Percentiles rank a stretch among this genome's conserved stretches.
Evolutionary conservation across 2,329 filamentous ascomycete genomes (phyloP).

Genomic region (Periconia sp.): DNA sequence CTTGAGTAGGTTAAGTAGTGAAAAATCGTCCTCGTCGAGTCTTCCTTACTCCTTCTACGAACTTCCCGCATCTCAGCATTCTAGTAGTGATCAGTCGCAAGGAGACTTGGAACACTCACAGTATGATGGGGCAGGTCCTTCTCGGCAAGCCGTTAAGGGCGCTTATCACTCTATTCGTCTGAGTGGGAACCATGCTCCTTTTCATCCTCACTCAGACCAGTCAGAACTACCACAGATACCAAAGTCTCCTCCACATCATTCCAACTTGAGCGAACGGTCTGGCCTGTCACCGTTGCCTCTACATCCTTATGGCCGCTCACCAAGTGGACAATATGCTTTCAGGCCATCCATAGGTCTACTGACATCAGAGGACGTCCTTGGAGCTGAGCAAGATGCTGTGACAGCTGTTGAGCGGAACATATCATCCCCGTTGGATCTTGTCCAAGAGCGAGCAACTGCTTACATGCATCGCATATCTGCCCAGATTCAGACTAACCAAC

Average conservation of each 20-base stretch:
- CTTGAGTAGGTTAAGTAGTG: conserved; percentile 16
- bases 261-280: not conserved
- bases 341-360: conserved; percentile 12
- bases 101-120: conserved; percentile 16
- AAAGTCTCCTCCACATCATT: conserved; percentile 9
- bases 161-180: conserved; percentile 24
- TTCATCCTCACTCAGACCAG: conserved; percentile 2
- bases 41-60: conserved; percentile 36
- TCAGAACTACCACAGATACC: conserved; percentile 8
- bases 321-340: conserved; percentile 9
- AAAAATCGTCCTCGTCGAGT: conserved; percentile 26
- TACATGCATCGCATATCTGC: conserved; percentile 12
- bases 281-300: conserved; percentile 14
- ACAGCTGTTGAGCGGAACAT: conserved; percentile 20
- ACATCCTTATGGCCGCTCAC: conserved; percentile 15
- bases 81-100: conserved; percentile 25
- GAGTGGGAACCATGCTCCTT: conserved; percentile 10
- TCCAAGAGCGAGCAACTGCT: conserved; percentile 20
- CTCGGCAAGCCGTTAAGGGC: conserved; percentile 16
- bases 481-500: not conserved
- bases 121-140: conserved; percentile 22
- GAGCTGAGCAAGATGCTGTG: conserved; percentile 18
- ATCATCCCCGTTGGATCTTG: conserved; percentile 29
- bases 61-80: conserved; percentile 26
- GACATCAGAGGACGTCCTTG: conserved; percentile 12